Evolutionary conservation across 108 stramenopile species (phyloP), one percentile per base, ranked within the genome.

Genomic region (Cyclotella sp.): DNA sequence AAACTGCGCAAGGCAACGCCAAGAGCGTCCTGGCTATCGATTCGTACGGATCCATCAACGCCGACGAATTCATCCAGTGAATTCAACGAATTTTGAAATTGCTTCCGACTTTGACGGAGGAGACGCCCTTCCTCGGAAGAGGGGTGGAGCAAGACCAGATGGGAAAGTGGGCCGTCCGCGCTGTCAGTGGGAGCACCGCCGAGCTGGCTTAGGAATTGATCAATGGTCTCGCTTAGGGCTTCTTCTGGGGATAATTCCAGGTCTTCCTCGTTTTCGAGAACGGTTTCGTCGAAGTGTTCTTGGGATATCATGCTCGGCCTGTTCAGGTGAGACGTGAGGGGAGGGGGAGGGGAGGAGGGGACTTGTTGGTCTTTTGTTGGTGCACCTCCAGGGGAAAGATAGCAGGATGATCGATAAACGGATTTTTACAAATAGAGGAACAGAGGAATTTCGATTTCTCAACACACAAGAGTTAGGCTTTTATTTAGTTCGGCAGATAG

Each of bases 241-340:
- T 90, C 88, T 1, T 84, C 84, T 29, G 85, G 78, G 12, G 75
- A 70, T 30, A 91, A 79, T 12, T 91, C 89, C 82, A 94, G 89
- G 26, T 82, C 55, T 41, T 92, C 91, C 61, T 85, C 83, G 66
- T 89, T 92, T 72, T 94, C 93, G 45, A 94, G 70, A n/a, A 90
- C 68, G 9, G 90, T 85, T 71, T 94, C 93, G 81, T 94, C 93
- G 68, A 90, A 94, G 51, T 80, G 72, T 12, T 86, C 83, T 84
- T 94, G 93, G 47, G 91, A 87, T 21, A 88, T 61, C 34, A 34
- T 34, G n/a, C n/a, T n/a, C n/a, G n/a, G n/a, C n/a, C n/a, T n/a
- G n/a, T n/a, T n/a, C n/a, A n/a, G n/a, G n/a, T n/a, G n/a, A n/a
- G n/a, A n/a, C n/a, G n/a, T n/a, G n/a, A n/a, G n/a, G n/a, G n/a